A percentile compares a stretch with the other conserved stretches of the same genome.
Conservation (phyloP, 768 basidiomycete genomes). For the Cystofilobasidium macerans region DNA sequence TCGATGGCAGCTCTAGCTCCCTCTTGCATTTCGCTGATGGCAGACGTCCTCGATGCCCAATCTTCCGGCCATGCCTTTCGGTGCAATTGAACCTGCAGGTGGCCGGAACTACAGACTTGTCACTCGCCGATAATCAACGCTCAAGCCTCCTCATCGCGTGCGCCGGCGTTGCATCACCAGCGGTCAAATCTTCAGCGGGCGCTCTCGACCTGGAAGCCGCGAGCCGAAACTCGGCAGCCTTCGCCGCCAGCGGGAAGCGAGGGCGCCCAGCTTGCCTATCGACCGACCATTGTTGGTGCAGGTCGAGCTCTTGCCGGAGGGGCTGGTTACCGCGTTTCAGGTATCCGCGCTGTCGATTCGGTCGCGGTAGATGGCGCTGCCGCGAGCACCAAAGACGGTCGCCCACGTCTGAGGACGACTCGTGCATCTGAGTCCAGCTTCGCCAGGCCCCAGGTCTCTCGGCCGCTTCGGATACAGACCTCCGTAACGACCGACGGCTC, state of each 20-base stretch:
- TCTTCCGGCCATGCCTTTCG: neutral
- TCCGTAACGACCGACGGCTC: neutral
- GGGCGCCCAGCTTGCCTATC: conserved; percentile 16
- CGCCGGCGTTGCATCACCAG: conserved; percentile 11
- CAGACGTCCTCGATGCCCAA: too few relatives aligned
- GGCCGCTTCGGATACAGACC: neutral
- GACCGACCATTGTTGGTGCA: conserved; percentile 16
- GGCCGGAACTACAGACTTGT: conserved; percentile 16
- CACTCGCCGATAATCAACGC: conserved; percentile 16
- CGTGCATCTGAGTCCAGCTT: conserved; percentile 5
- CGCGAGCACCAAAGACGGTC: neutral
- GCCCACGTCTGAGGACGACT: conserved; percentile 2
- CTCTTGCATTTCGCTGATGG: neutral
- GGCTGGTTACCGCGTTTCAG: conserved; percentile 20
- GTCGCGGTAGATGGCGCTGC: neutral
- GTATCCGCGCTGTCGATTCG: neutral
- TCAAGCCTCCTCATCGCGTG: neutral
- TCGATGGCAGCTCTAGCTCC: too few relatives aligned
- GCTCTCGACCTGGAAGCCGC: conserved; percentile 9
- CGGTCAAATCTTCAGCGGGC: conserved; percentile 6
- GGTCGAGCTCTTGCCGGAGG: conserved; percentile 2
- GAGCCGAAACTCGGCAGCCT: neutral
- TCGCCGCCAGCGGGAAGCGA: neutral
- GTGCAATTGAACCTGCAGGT: neutral
- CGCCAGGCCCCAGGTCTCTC: neutral